Conservation (phyloP, 2,329 filamentous ascomycete species). For the Cadophora malorum region DNA sequence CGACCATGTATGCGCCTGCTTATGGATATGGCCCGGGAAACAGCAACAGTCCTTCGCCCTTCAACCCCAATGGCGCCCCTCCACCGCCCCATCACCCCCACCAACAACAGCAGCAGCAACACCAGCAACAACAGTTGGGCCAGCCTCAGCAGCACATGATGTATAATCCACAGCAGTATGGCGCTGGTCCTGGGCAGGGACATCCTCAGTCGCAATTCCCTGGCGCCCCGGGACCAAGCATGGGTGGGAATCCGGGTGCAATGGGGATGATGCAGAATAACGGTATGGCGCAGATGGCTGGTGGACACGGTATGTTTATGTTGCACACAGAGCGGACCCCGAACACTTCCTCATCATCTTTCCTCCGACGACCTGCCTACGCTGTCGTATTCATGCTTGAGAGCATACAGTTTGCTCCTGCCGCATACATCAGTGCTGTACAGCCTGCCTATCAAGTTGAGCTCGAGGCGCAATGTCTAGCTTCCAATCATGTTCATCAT, state of each 20-base stretch:
- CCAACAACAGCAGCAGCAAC: slow-evolving; percentile 43
- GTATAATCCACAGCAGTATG: slow-evolving; percentile 55
- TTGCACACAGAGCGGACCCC: slow-evolving; percentile 35
- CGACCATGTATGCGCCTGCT: slow-evolving; percentile 39
- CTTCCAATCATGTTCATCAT: slow-evolving; percentile 30
- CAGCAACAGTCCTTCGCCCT: slow-evolving; percentile 28
- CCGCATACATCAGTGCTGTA: slow-evolving; percentile 26
- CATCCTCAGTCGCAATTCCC: slow-evolving; percentile 40
- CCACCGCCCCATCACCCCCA: slow-evolving; percentile 32
- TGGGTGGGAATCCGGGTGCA: slow-evolving; percentile 41
- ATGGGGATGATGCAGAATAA: slow-evolving; percentile 64
- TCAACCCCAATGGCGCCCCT: slow-evolving; percentile 35
- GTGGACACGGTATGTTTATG: slow-evolving; percentile 41
- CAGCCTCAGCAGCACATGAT: slow-evolving; percentile 58
- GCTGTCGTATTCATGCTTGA: not conserved
- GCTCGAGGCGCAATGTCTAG: slow-evolving; percentile 30
- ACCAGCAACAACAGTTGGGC: slow-evolving; percentile 37
- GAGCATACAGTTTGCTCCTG: not conserved
- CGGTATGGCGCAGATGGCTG: slow-evolving; percentile 45
- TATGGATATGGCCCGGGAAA: slow-evolving; percentile 37
- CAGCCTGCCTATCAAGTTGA: slow-evolving; percentile 16
- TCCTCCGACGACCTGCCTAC: slow-evolving; percentile 12
- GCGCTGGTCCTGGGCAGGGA: slow-evolving; percentile 29
- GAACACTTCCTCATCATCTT: slow-evolving; percentile 3
- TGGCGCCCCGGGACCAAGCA: slow-evolving; percentile 36